Evolutionary conservation across 345 rosid species (phyloP), one percentile per base, ranked within the genome.

Genomic region (Camelina laxa): DNA sequence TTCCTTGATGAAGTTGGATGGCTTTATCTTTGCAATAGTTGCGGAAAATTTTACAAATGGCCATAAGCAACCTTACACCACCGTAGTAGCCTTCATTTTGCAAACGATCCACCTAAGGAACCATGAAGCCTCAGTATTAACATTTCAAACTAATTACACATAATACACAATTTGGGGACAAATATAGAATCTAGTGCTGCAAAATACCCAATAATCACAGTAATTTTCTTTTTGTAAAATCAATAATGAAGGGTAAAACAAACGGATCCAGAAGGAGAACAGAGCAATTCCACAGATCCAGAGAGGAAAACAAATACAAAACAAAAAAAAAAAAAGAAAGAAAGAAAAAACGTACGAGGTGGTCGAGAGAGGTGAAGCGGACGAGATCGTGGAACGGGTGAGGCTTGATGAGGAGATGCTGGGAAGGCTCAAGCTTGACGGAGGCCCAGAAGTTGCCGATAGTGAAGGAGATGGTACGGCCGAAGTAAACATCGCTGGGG

Each of bases 41-140:
- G 39, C 55, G 45, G 72, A 95, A 92, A 14, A 90, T 84, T 80
- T 85, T 90, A 38, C 96, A 95, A 54, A 92, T 87, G 0, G 99
- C 88, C 99, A 95, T 87, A 17, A 95, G 86, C 87, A 92, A 81
- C 57, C 97, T 84, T 0, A 92, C 93, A 7, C 99, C 99, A 47
- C 97, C 99, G 80, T 92, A 92, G 68, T 87, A 95, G 3, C 99
- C 99, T 85, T 92, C 99, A 54, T 67, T 92, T 58, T 85, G 80
- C 86, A 92, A 79, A 69, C 97, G 84, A 61, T 78, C 80, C 74
- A 87, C 81, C 96, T 93, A 65, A 27, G 63, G 9, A 33, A 33
- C 5, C 47, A 38, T 38, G 41, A 38, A 38, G 41, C 12, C 41
- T 36, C 10, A 36, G 9, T 5, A 7, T 33, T 19, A 45, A 33